Base-by-base conservation (phyloP, 352 stramenopile genomes). In the Elongisporangium anandrum region DNA sequence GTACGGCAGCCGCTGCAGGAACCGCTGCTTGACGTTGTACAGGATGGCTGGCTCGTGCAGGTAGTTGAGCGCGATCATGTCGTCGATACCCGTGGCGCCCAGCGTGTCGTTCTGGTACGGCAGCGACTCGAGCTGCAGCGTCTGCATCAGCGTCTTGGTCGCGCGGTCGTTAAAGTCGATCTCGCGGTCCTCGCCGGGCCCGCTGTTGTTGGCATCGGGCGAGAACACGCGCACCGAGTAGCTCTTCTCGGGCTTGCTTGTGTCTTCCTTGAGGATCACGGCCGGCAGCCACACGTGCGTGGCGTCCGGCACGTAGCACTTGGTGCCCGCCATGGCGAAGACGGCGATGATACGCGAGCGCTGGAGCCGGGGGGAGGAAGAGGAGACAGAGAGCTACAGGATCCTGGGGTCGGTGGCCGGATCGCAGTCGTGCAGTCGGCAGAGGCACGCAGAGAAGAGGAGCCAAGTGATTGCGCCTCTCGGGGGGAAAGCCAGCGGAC, bases 21-120 rank as follows among this genome's bases (percentile, higher is more conserved):
- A 97, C 21, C 91, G 80, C 58, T 64, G 75, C 66, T 94, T 88
- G 59, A 97, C 72, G 69, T 97, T 97, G 75, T 95, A 97, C 45
- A 97, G 66, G 56, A 97, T 96, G 34, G 88, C 87, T 3, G 91
- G 74, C 63, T 97, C 89, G 63, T 97, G 91, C 13, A 97, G 67
- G 61, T 97, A 91, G 64, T 93, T 91, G 62, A 96, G 77, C 29
- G 77, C 64, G 52, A 87, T 92, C 88, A 96, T 94, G 62, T 95
- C 85, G n/a, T 94, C 85, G 21, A 87, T 88, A 54, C 83, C 84
- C 2, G 72, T 61, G 12, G 63, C 56, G 0, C 75, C 79, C 19
- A 90, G 48, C 58, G 79, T 78, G 21, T 92, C 80, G 57, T 93
- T 93, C 75, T 93, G 83, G 57, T 86, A 90, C 26, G 81, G 80